Evolutionary conservation across 305 asterid genomes (phyloP), one percentile per base, ranked within the genome.

Genomic region (Solanum hybrid): DNA sequence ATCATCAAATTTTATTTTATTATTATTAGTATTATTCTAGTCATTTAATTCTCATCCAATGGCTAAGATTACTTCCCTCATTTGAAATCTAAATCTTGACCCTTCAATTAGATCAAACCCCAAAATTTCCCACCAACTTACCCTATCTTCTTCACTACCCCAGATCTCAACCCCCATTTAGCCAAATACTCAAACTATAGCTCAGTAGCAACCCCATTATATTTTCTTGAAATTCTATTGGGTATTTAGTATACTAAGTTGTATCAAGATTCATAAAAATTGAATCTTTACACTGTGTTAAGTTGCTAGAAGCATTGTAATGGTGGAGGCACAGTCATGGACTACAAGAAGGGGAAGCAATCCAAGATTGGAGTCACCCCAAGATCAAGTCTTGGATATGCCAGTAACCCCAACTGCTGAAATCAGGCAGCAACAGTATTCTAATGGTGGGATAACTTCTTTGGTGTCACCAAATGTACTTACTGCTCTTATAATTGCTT

Each of bases 261-360:
- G 82, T 76, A 2, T 33, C 40, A 73, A 74, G 79, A 29, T 14
- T 29, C 35, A 73, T 73, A 87, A 87, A 87, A 69, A 28, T 87
- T 73, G 61, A 73, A 29, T 71, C 84, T 87, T 87, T 87, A 24
- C n/a, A 67, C 29, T 87, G 89, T 34, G 10, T 1, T n/a, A n/a
- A 24, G 89, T 86, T 18, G 69, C 28, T 87, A 28, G 46, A 78
- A 40, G 26, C 71, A 82, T 33, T 90, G 95, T 79, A 40, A 97
- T 96, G 99, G 98, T 95, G 93, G 99, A 97, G 90, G 94, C 95
- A 34, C 99, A 96, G 90, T 96, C 98, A 67, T 97, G 99, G 99
- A 95, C 98, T 4, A 95, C 98, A 9, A 91, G 99, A 73, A 93
- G 99, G 93, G 97, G 96, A 64, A 96, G 98, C 95, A 97, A 97